Conservation (phyloP, 2,329 filamentous ascomycete genomes). For the Clarireedia monteithiana region DNA sequence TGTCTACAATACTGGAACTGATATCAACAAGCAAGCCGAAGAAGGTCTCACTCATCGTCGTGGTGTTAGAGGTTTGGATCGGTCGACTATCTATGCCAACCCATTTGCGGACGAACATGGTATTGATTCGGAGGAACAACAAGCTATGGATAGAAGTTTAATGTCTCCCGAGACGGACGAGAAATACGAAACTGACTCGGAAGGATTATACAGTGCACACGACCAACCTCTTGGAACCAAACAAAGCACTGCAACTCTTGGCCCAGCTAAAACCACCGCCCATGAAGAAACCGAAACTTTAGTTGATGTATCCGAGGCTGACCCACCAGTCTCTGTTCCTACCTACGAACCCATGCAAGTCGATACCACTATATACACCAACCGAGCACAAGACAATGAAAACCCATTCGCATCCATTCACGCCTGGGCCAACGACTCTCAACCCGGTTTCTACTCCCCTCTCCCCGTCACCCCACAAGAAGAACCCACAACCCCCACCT, state of each 20-base stretch:
- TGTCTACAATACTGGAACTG: slow-evolving; percentile 50
- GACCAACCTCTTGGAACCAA: slow-evolving; percentile 12
- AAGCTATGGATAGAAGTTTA: slow-evolving; percentile 31
- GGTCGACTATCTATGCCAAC: slow-evolving; percentile 43
- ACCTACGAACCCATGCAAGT: slow-evolving; percentile 16
- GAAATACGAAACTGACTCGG: slow-evolving; percentile 51
- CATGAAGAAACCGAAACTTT: slow-evolving; percentile 18
- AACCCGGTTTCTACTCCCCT: slow-evolving; percentile 50
- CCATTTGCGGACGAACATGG: slow-evolving; percentile 41
- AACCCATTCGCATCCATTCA: slow-evolving; percentile 52
- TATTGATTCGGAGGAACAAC: slow-evolving; percentile 36
- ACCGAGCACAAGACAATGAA: slow-evolving; percentile 45
- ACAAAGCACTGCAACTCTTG: slow-evolving; percentile 18
- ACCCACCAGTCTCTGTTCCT: slow-evolving; percentile 23
- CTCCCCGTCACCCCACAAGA: slow-evolving; percentile 39
- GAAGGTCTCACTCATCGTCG: slow-evolving; percentile 38
- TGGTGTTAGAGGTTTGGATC: slow-evolving; percentile 38
- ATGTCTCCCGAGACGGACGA: slow-evolving; percentile 18
- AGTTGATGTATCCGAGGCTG: slow-evolving; percentile 25
- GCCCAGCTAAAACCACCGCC: background rate
- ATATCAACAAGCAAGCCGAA: slow-evolving; percentile 32
- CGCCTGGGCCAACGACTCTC: slow-evolving; percentile 48
- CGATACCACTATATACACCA: slow-evolving; percentile 32
- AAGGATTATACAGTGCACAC: slow-evolving; percentile 30
- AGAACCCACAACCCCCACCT: slow-evolving; percentile 26